Conservation (phyloP, 192 early-diverging fungal genomes). For the Lunasporangiospora selenospora region DNA sequence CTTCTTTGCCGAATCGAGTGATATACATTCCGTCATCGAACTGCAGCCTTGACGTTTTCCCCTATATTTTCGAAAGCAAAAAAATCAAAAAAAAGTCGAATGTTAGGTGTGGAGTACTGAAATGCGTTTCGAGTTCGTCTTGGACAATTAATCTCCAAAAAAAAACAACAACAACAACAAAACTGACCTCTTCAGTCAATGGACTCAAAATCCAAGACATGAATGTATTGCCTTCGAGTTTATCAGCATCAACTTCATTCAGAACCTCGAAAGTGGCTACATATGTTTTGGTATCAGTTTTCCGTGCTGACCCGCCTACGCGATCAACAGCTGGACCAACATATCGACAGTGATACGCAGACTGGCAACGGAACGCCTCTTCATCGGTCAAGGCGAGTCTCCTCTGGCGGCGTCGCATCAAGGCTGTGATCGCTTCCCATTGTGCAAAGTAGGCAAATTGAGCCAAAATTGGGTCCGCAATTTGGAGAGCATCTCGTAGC, state of each 20-base stretch:
- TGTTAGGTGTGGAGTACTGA: too few species aligned
- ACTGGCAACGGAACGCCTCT: slow-evolving; percentile 11
- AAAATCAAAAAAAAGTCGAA: too few species aligned
- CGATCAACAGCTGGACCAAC: slow-evolving; percentile 13
- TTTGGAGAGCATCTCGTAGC: slow-evolving; percentile 11
- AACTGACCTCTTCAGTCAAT: slow-evolving; percentile 7
- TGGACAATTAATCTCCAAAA: background rate
- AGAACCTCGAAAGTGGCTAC: too few species aligned
- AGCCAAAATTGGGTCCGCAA: slow-evolving; percentile 11
- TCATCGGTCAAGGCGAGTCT: background rate
- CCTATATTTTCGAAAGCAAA: too few species aligned
- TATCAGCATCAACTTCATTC: too few species aligned
- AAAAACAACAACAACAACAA: background rate
- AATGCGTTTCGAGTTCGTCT: too few species aligned
- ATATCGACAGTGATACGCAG: slow-evolving; percentile 7
- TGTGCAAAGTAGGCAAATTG: slow-evolving; percentile 44
- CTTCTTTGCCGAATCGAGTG: slow-evolving; percentile 3
- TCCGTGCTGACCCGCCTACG: too few species aligned
- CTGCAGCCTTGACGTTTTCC: slow-evolving; percentile 8
- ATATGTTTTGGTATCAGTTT: too few species aligned
- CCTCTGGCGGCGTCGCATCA: slow-evolving; percentile 5
- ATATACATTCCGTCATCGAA: slow-evolving; percentile 21
- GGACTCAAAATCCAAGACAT: slow-evolving; percentile 20
- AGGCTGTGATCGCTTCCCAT: slow-evolving; percentile 32
- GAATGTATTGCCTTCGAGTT: slow-evolving; percentile 5